A percentile compares a stretch with the other conserved stretches of the same genome.
Evolutionary conservation across 2,329 filamentous ascomycete species (phyloP).

Genomic region (Penicillium sp.): DNA sequence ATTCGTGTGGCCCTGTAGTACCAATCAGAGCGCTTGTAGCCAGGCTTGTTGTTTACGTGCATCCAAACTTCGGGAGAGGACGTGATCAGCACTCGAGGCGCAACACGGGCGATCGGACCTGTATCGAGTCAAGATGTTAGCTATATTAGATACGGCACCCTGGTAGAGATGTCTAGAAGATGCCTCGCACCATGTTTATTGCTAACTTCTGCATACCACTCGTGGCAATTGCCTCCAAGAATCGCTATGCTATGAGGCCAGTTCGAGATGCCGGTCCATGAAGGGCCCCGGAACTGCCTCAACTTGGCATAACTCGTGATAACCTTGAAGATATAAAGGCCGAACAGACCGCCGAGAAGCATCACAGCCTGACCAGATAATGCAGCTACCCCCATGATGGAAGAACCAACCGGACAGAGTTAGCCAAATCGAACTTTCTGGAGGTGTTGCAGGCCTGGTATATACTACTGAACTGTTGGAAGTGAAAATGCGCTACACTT

Average conservation of each 20-base stretch:
- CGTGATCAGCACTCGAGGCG: slow-evolving; percentile 18
- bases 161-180: background rate
- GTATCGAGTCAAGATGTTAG: background rate
- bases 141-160: background rate
- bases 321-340: slow-evolving; percentile 9
- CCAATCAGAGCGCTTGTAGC: slow-evolving; percentile 22
- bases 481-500: background rate
- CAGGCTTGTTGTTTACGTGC: slow-evolving; percentile 22
- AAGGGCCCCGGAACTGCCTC: slow-evolving; percentile 13
- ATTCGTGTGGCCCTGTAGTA: slow-evolving; percentile 18
- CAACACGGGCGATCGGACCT: slow-evolving; percentile 20
- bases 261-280: slow-evolving; percentile 16
- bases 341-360: slow-evolving; percentile 7
- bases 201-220: slow-evolving; percentile 21
- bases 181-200: slow-evolving; percentile 17
- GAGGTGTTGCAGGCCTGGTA: background rate
- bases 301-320: slow-evolving; percentile 9
- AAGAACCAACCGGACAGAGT: background rate
- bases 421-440: background rate
- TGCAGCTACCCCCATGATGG: background rate
- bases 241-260: slow-evolving; percentile 23
- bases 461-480: background rate
- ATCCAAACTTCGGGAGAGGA: slow-evolving; percentile 22
- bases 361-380: slow-evolving; percentile 3
- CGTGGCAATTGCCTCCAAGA: slow-evolving; percentile 17